A percentile compares a stretch with the other conserved stretches of the same genome.
These are phyloP conservation scores for Alternaria postmessia DNA, from an alignment of 2,329 filamentous ascomycete genomes.

Conservation along the genomic window DNA sequence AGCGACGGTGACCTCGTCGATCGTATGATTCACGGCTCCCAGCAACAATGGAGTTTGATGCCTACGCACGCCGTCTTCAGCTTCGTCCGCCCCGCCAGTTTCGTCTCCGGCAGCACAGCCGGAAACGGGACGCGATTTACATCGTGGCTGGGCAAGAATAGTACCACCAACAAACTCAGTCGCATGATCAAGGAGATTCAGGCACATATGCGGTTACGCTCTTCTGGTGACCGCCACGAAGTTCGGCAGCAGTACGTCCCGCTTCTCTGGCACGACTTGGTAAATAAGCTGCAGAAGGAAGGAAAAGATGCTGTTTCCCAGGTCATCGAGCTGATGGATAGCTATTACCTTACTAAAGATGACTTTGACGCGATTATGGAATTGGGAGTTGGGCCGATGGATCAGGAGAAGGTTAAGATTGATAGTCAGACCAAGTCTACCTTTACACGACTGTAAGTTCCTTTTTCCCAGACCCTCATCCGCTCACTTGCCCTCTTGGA, in stretches of 20 bases:
- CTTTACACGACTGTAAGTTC: conserved; percentile 84
- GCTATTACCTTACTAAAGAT: conserved; percentile 92
- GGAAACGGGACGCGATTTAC: conserved; percentile 77
- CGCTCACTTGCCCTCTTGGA: not conserved
- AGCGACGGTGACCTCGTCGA: conserved; percentile 97
- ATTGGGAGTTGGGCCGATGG: conserved; percentile 85
- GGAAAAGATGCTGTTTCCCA: conserved; percentile 83
- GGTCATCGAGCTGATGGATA: conserved; percentile 95
- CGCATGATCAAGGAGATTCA: conserved; percentile 93
- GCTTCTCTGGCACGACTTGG: conserved; percentile 80
- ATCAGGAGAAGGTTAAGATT: conserved; percentile 76
- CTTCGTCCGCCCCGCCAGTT: conserved; percentile 90
- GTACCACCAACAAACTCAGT: conserved; percentile 75
- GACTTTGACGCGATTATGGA: conserved; percentile 95
- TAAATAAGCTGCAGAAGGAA: conserved; percentile 76
- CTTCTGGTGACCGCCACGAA: conserved; percentile 91
- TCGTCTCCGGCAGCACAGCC: conserved; percentile 77
- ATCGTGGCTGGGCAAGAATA: conserved; percentile 93
- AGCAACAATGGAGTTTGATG: conserved; percentile 99
- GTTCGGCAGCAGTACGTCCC: conserved; percentile 94
- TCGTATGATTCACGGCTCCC: conserved; percentile 96
- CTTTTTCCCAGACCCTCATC: not conserved
- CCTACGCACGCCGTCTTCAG: conserved; percentile 95
- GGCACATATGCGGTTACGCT: conserved; percentile 91
- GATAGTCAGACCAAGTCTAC: conserved; percentile 85